A percentile compares a stretch with the other conserved stretches of the same genome.
These are phyloP conservation scores for Mycena citricolor DNA, from an alignment of 1,284 basidiomycete genomes.

Conservation along the genomic window DNA sequence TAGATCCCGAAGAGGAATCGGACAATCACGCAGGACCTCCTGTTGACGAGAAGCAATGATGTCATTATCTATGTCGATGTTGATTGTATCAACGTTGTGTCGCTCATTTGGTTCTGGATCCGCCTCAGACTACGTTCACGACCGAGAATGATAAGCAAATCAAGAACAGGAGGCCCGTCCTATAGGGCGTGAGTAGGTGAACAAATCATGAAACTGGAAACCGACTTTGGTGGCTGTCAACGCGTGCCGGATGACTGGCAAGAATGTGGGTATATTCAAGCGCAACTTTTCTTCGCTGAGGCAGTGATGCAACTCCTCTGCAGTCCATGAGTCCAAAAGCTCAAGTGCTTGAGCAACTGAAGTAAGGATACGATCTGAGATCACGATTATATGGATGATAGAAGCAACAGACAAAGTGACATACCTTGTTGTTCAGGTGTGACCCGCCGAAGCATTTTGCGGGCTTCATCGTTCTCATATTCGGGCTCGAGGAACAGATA, in stretches of 20 bases:
- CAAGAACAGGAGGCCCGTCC: slow-evolving; percentile 45
- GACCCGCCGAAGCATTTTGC: slow-evolving; percentile 51
- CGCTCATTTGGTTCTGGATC: too few species aligned
- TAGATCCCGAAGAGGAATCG: slow-evolving; percentile 15
- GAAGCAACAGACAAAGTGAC: slow-evolving; percentile 21
- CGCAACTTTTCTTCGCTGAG: slow-evolving; percentile 41
- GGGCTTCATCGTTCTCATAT: slow-evolving; percentile 53
- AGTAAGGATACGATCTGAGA: slow-evolving; percentile 21
- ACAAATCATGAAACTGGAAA: slow-evolving; percentile 13
- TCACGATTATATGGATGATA: slow-evolving; percentile 12
- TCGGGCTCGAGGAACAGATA: slow-evolving; percentile 79
- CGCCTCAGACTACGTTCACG: slow-evolving; percentile 35
- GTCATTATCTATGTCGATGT: too few species aligned
- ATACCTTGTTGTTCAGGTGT: slow-evolving; percentile 43
- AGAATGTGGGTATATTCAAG: slow-evolving; percentile 50
- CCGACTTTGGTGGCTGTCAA: slow-evolving; percentile 79
- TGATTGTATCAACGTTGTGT: too few species aligned
- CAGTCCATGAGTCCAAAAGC: slow-evolving; percentile 31
- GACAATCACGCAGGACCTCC: too few species aligned
- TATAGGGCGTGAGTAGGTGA: slow-evolving; percentile 23
- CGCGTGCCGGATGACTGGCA: slow-evolving; percentile 74
- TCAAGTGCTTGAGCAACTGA: slow-evolving; percentile 26
- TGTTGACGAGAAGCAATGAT: too few species aligned
- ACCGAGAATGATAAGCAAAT: slow-evolving; percentile 43
- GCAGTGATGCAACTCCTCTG: slow-evolving; percentile 40